phyloP scores from a whole-genome alignment of 306 rosid genomes.

The Alnus rubra region DNA sequence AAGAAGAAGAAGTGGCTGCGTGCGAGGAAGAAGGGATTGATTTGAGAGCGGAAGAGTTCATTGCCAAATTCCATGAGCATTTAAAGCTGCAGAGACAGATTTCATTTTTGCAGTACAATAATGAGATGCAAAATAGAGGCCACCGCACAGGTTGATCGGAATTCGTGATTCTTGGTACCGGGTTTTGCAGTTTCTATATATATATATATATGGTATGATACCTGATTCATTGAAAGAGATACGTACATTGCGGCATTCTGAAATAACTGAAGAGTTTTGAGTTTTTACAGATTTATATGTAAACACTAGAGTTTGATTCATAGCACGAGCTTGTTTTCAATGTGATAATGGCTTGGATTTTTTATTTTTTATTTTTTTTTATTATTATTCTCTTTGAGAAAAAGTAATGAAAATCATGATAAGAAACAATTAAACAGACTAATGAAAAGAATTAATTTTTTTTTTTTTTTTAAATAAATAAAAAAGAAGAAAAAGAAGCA shows the following conservation, averaged over 20 bases:
- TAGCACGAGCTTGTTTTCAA: neutral
- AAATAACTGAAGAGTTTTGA: constrained; percentile 20
- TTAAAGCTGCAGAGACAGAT: constrained; percentile 61
- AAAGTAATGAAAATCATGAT: neutral
- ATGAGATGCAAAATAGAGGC: constrained; percentile 23
- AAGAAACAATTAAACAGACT: neutral
- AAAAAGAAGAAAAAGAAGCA: neutral
- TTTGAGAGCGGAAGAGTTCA: constrained; percentile 77
- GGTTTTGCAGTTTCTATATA: neutral
- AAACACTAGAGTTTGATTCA: neutral
- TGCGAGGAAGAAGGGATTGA: constrained; percentile 48
- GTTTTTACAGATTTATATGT: constrained; percentile 23
- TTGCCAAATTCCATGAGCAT: constrained; percentile 67
- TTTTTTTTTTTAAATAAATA: too few species aligned
- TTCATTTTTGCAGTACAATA: constrained; percentile 35
- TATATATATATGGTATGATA: neutral
- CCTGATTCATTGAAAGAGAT: neutral
- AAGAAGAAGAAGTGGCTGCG: constrained; percentile 22
- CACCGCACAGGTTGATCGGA: constrained; percentile 3
- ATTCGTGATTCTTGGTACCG: neutral
- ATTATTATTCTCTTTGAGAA: neutral
- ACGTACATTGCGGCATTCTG: constrained; percentile 29
- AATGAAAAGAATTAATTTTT: too few species aligned
- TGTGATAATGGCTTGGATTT: neutral
- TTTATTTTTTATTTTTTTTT: neutral